These are phyloP conservation scores for Pseudonitzschia multiseries DNA, from an alignment of 108 stramenopile species.

Conservation along the genomic window DNA sequence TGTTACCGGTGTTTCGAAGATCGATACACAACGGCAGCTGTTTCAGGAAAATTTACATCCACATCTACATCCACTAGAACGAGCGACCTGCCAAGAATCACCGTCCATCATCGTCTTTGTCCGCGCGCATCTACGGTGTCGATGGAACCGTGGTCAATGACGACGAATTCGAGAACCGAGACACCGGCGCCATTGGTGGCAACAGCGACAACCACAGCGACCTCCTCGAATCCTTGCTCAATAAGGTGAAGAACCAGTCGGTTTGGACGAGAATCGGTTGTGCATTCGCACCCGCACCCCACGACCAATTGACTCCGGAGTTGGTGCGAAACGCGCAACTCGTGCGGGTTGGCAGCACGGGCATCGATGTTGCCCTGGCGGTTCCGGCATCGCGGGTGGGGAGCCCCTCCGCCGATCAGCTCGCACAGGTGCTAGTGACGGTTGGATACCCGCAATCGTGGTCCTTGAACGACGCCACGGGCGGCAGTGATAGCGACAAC, in stretches of 20 bases:
- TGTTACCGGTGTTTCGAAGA: not conserved
- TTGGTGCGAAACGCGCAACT: not conserved
- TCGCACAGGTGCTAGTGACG: slow-evolving; percentile 6
- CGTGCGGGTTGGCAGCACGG: not conserved
- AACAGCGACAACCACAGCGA: not conserved
- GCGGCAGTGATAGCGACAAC: not conserved
- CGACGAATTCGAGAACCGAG: not conserved
- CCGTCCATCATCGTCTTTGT: not conserved
- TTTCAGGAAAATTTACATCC: not conserved
- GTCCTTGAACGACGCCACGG: not conserved
- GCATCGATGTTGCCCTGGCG: slow-evolving; percentile 10
- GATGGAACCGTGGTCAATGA: slow-evolving; percentile 9
- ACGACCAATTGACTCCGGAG: not conserved
- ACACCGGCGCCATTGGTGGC: not conserved
- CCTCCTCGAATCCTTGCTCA: not conserved
- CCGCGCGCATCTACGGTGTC: not conserved
- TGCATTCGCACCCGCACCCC: slow-evolving; percentile 12
- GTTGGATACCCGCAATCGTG: slow-evolving; percentile 8
- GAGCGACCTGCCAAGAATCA: too few species aligned
- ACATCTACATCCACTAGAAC: too few species aligned
- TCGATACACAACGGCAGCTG: not conserved
- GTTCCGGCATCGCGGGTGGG: slow-evolving; percentile 4
- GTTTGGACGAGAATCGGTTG: slow-evolving; percentile 12
- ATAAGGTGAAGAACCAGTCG: not conserved
- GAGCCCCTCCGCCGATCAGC: slow-evolving; percentile 2